Base-by-base conservation (phyloP, 208 protist species). In the Leptomonas pyrrhocoris region DNA sequence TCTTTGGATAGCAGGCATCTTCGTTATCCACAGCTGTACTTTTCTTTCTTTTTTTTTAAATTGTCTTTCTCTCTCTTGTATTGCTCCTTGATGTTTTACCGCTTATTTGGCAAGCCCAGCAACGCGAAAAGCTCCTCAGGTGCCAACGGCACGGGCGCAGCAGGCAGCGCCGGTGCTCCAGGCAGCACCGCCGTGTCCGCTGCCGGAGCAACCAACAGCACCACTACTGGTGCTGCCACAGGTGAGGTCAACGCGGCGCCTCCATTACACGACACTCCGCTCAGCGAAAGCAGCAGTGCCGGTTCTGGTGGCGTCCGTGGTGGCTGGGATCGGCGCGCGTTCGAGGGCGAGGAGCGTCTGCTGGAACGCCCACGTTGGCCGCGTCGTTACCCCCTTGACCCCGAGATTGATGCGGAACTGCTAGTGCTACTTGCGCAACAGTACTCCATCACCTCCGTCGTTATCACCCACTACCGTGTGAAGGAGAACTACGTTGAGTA, bases 401-500 rank as follows among this genome's bases (percentile, higher is more conserved):
- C 70, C 34, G 63, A 68, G 2, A 64, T 61, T 12, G 69, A 81
- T 28, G 63, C 69, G 9, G 69, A 76, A 34, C 40, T 66, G 19
- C 54, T 80, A 19, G 61, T 68, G 50, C 27, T 73, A 21, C 46
- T 68, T 11, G 31, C 61, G 1, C 74, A 80, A 61, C 64, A 69
- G 40, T 70, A 68, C 56, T 64, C 54, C 69, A 85, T 89, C 43
- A 81, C 66, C 19, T 76, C 73, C 15, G 78, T 94, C 12, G 51
- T 72, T 11, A 81, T 94, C 46, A 86, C 84, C 2, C 67, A 85
- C 34, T 92, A 91, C 65, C 82, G 89, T 3, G 84, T 94, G 30
- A 81, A 80, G 40, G 79, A 79, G 18, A 85, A 50, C 48, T 90
- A 83, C 50, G 83, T 94, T 5, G 89, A 94, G 66, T 94, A 94